Evolutionary conservation across 345 rosid genomes (phyloP), one percentile per base, ranked within the genome.

Genomic region (Pelargonium nanum): DNA sequence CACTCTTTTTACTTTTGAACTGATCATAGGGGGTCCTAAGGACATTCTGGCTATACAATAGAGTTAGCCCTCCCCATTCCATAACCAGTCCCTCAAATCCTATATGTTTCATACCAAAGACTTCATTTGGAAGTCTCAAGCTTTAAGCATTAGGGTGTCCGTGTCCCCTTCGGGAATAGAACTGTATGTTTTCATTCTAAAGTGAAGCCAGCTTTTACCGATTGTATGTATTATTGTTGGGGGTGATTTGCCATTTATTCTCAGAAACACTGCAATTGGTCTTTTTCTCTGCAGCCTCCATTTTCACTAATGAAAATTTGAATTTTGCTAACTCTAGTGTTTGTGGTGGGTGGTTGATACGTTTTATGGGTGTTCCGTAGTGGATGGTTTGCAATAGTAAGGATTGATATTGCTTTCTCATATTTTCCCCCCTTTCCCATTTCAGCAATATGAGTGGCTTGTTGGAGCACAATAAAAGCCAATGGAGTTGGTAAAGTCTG

Each of bases 391-490:
- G 16, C 48, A 8, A 12, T 12, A 40, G 48, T 12, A 40, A 40
- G 48, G 10, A 12, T 17, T 40, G 1, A 40, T 7, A 9, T 40
- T 40, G 15, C 16, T 40, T 40, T 12, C 48, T 40, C 48, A 40
- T 40, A 9, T 40, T 26, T 61, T 51, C 48, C 20, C 20, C 21
- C 23, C 55, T 53, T n/a, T 55, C 26, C 40, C 58, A 50, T 25
- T 58, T 58, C 83, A 93, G 97, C 99, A 84, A 78, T 89, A 79
- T 71, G 96, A 85, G 66, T 89, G 99, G 99, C 82, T 89, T 24
- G 78, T 93, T 81, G 97, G 86, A 70, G n/a, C 87, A 56, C 97
- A 93, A 65, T 87, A 93, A 78, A 89, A 93, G 70, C 84, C 99
- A 53, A 73, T 84, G 88, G 99, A 93, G 81, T 66, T 87, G 76